Evolutionary conservation across 768 basidiomycete genomes (phyloP).

Genomic region (Lactifluus piperatus): DNA sequence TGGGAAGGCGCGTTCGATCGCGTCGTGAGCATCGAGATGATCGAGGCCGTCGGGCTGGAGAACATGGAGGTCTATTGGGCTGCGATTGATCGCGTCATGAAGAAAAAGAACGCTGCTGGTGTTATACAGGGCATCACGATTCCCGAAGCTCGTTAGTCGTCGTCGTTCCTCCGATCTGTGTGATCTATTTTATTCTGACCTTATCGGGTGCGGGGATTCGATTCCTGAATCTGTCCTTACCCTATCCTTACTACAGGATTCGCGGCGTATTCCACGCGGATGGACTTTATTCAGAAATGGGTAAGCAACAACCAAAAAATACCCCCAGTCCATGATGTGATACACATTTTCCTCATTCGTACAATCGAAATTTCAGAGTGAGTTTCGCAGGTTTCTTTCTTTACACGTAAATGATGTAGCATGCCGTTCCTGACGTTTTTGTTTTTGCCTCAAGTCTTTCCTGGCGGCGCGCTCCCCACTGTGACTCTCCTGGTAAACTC

Average conservation of each 20-base stretch:
- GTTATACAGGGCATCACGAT: slow-evolving; percentile 25
- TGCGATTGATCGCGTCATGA: slow-evolving; percentile 33
- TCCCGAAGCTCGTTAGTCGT: slow-evolving; percentile 7
- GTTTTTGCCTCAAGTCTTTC: neutral
- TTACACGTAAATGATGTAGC: too few relatives aligned
- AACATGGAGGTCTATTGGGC: slow-evolving; percentile 32
- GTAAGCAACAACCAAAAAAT: too few relatives aligned
- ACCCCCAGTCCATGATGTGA: too few relatives aligned
- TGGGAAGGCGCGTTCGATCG: slow-evolving; percentile 52
- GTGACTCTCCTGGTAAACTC: slow-evolving; percentile 15
- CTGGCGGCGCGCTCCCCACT: slow-evolving; percentile 18
- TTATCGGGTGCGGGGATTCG: neutral
- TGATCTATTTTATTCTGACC: neutral
- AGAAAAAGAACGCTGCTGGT: slow-evolving; percentile 28
- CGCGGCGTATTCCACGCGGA: slow-evolving; percentile 25
- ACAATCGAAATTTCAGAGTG: neutral
- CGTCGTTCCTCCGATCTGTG: too few relatives aligned
- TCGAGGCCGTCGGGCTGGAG: slow-evolving; percentile 46
- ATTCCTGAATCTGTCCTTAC: neutral
- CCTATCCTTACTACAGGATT: slow-evolving; percentile 22
- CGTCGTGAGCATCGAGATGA: slow-evolving; percentile 74
- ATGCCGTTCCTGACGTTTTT: neutral
- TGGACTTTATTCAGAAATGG: slow-evolving; percentile 14
- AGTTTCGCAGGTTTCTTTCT: neutral
- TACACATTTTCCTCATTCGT: too few relatives aligned